Conservation (phyloP, 305 asterid genomes). For the Caryopteris hybrid region DNA sequence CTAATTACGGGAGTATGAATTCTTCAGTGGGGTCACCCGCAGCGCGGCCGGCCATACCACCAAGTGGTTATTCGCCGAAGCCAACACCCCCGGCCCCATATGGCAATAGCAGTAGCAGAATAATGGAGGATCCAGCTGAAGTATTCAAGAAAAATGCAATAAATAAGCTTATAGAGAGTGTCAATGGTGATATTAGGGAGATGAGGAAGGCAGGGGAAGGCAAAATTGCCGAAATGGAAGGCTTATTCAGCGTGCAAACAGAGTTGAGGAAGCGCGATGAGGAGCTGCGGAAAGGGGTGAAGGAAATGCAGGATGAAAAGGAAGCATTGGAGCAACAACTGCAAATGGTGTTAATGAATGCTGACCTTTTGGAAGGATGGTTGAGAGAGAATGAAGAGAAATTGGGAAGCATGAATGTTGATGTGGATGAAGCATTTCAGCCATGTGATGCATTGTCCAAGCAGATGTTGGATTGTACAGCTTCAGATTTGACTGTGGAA, state of each 20-base stretch:
- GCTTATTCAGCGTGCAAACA: conserved; percentile 53
- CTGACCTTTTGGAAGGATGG: conserved; percentile 74
- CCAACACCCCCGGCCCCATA: conserved; percentile 75
- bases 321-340: conserved; percentile 91
- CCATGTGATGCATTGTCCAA: conserved; percentile 63
- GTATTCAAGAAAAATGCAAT: conserved; percentile 59
- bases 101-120: conserved; percentile 50
- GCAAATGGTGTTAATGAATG: conserved; percentile 78
- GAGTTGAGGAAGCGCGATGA: conserved; percentile 66
- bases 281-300: conserved; percentile 57
- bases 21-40: conserved; percentile 38
- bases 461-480: conserved; percentile 76
- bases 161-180: conserved; percentile 53
- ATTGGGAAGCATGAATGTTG: conserved; percentile 28
- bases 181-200: conserved; percentile 56
- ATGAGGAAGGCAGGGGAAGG: conserved; percentile 63
- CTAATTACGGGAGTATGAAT: conserved; percentile 30
- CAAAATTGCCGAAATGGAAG: conserved; percentile 90
- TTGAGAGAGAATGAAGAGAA: conserved; percentile 69
- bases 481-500: conserved; percentile 77
- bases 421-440: conserved; percentile 68
- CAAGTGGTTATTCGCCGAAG: conserved; percentile 53
- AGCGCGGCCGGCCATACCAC: conserved; percentile 66
- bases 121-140: conserved; percentile 65
- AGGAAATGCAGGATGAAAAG: conserved; percentile 86